Evolutionary conservation across 768 basidiomycete genomes (phyloP).

Genomic region (Suillus variegatus): DNA sequence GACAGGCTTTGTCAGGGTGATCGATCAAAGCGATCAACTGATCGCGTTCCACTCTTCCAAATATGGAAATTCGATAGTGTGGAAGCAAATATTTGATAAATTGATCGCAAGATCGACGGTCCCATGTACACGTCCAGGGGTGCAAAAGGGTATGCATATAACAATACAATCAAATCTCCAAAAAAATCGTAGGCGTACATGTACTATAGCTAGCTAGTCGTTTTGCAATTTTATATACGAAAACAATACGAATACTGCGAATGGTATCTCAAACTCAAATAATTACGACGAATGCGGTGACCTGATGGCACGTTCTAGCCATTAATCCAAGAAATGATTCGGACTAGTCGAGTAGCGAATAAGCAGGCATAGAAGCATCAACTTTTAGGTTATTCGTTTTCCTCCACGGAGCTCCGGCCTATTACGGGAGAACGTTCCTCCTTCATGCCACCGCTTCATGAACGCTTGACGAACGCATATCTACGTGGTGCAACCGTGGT

Average conservation of each 20-base stretch:
- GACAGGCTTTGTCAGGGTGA: slow-evolving; percentile 1
- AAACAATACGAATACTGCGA: slow-evolving; percentile 21
- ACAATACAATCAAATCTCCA: slow-evolving; percentile 30
- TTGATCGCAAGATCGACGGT: slow-evolving; percentile 3
- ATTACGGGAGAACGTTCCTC: slow-evolving; percentile 9
- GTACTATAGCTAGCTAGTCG: slow-evolving; percentile 9
- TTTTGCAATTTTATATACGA: slow-evolving; percentile 22
- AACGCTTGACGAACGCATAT: slow-evolving; percentile 30
- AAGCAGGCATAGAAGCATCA: slow-evolving; percentile 13
- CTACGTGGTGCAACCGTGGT: slow-evolving; percentile 34
- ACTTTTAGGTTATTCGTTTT: slow-evolving; percentile 5
- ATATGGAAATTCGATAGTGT: background rate
- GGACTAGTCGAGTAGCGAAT: slow-evolving; percentile 12
- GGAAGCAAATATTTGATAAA: slow-evolving; percentile 5
- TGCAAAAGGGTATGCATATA: slow-evolving; percentile 17
- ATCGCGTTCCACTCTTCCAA: background rate
- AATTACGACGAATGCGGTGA: slow-evolving; percentile 21
- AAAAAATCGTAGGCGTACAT: slow-evolving; percentile 31
- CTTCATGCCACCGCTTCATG: slow-evolving; percentile 33
- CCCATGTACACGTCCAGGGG: background rate
- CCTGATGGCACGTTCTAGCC: slow-evolving; percentile 20
- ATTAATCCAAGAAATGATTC: slow-evolving; percentile 22
- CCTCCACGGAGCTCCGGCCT: slow-evolving; percentile 22
- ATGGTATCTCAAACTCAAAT: slow-evolving; percentile 18
- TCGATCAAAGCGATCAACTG: slow-evolving; percentile 2